Evolutionary conservation across 208 protist genomes (phyloP), one percentile per base, ranked within the genome.

Genomic region (Leishmania arabica): DNA sequence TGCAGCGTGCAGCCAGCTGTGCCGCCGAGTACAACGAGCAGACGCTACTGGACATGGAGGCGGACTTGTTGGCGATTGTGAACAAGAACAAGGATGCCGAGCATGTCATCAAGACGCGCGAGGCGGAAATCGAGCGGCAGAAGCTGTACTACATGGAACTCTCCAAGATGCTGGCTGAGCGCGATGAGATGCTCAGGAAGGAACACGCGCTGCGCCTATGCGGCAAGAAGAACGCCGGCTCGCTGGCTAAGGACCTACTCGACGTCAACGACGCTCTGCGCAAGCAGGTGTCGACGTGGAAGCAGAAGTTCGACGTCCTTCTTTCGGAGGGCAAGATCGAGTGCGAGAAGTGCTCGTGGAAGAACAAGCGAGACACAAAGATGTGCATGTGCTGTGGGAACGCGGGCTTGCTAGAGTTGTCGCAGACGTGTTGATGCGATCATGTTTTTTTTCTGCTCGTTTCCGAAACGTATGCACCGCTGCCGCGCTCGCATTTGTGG

Each of bases 341-440:
- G 83, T 96, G 93, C 71, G 93, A 95, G 75, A 80, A 83, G 62
- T 95, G 93, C 77, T 86, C 71, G 27, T 95, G 91, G 91, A 81
- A 81, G 73, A 95, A 95, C 65, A 78, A 73, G 49, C 83, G 83
- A 56, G 86, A 92, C 17, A 81, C 84, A 31, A 80, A 60, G 8
- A 78, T 85, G 64, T 96, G 93, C 75, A 78, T 86, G 34, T 96
- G 93, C 85, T 95, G 93, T 70, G 91, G 90, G 0, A 86, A 93
- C 80, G 62, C 80, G 24, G 72, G 81, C 83, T 17, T 83, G 75
- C 42, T 90, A 66, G 81, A 85, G 31, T 53, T 82, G 56, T 77
- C 72, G 6, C 19, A 76, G 34, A 27, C 51, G 34, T 42, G 49
- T 15, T 76, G 72, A 76, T 31, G 69, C 24, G 7, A 17, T 17